Evolutionary conservation across 2,329 filamentous ascomycete species (phyloP).

Genomic region (Curvularia sp.): DNA sequence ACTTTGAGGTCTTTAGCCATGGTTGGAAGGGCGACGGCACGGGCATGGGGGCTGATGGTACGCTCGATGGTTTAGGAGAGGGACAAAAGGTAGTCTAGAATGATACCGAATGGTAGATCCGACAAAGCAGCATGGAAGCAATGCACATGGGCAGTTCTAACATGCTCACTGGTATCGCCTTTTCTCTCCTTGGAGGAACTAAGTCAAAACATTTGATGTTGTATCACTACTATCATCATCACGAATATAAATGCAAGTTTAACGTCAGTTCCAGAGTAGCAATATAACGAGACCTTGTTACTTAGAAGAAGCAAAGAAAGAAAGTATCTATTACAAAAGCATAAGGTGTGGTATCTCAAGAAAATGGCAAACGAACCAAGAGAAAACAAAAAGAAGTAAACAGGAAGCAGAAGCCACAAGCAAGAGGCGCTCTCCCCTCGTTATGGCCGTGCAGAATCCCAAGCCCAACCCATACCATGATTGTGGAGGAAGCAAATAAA

Average conservation of each 20-base stretch:
- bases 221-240: neutral
- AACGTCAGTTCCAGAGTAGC: neutral
- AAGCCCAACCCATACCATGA: neutral
- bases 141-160: neutral
- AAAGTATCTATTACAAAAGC: neutral
- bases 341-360: constrained; percentile 18
- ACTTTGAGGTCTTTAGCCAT: constrained; percentile 65
- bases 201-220: neutral
- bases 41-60: constrained; percentile 40
- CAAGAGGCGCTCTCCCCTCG: neutral
- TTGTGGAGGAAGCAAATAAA: neutral
- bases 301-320: neutral
- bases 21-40: constrained; percentile 46
- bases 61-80: constrained; percentile 26
- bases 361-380: constrained; percentile 1
- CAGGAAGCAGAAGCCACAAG: neutral
- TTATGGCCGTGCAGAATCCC: neutral
- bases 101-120: neutral
- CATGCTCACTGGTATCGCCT: neutral
- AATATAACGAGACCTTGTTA: neutral
- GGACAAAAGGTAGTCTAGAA: constrained; percentile 26
- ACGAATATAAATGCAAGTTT: neutral
- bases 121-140: neutral
- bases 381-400: neutral
- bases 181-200: neutral